Percentiles rank a stretch among this genome's conserved stretches.
Conservation (phyloP, 139 green algal species). For the Chlamydomonas sp. region DNA sequence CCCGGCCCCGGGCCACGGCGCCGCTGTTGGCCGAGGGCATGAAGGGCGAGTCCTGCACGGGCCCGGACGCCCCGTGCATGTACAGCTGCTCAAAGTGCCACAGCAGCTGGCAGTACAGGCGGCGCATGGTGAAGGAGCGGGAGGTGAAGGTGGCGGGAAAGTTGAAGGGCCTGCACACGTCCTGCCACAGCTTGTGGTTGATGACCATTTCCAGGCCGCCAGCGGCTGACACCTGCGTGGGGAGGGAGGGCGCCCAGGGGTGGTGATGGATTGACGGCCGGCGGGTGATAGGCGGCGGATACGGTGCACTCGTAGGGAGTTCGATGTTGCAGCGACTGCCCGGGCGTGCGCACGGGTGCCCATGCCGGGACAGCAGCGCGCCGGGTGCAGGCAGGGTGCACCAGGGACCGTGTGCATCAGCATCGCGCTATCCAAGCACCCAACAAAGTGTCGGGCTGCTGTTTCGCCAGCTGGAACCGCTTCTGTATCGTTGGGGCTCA, state of each 20-base stretch:
- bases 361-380: no score
- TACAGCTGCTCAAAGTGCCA: neutral
- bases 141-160: constrained; percentile 16
- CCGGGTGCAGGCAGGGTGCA: no score
- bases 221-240: neutral
- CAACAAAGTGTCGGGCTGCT: no score
- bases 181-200: neutral
- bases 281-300: no score
- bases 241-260: neutral
- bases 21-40: neutral
- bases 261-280: no score
- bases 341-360: no score
- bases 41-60: neutral
- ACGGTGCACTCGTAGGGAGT: no score
- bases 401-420: no score
- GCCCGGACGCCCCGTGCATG: neutral
- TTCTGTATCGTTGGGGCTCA: no score
- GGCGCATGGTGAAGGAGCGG: constrained; percentile 9
- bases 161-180: constrained; percentile 23
- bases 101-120: constrained; percentile 1
- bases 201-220: neutral
- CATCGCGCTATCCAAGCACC: no score
- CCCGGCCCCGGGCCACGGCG: neutral
- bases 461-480: no score
- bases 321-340: no score